Conservation (phyloP, 148 eudicot species). For the Selenicereus undatus region DNA sequence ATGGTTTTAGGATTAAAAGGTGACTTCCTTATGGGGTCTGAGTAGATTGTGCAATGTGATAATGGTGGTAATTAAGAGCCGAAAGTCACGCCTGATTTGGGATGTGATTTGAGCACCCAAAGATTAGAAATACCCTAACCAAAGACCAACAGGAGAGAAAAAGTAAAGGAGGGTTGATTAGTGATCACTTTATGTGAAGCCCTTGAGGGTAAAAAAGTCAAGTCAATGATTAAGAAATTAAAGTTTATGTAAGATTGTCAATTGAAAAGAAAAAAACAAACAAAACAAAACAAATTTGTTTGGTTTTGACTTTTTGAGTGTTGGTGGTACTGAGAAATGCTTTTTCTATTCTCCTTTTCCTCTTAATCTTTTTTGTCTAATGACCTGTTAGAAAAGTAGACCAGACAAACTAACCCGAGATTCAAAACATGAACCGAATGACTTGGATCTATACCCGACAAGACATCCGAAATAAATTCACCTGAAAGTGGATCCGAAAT, state of each 20-base stretch:
- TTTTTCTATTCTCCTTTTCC: not conserved
- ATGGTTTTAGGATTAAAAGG: not conserved
- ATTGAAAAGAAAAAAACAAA: constrained; percentile 1
- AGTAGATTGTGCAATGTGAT: not conserved
- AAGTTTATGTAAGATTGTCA: not conserved
- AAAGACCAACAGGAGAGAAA: not conserved
- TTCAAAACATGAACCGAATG: too few species aligned
- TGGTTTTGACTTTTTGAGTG: not conserved
- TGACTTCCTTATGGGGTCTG: not conserved
- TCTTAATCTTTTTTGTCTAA: constrained; percentile 17
- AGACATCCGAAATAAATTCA: too few species aligned
- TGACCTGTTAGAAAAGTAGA: not conserved
- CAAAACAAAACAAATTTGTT: constrained; percentile 8
- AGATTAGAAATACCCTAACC: not conserved
- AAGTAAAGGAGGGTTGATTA: not conserved
- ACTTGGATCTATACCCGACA: too few species aligned
- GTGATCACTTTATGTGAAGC: not conserved
- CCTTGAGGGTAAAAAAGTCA: constrained; percentile 19
- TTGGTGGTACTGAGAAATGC: not conserved
- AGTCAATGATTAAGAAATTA: constrained; percentile 27
- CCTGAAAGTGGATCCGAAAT: too few species aligned
- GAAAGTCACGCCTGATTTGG: constrained; percentile 25
- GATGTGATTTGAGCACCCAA: constrained; percentile 4
- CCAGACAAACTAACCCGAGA: too few species aligned
- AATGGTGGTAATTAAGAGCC: constrained; percentile 10